These are phyloP conservation scores for Ambrosia trifida DNA, from an alignment of 129 eudicot species.

Conservation along the genomic window DNA sequence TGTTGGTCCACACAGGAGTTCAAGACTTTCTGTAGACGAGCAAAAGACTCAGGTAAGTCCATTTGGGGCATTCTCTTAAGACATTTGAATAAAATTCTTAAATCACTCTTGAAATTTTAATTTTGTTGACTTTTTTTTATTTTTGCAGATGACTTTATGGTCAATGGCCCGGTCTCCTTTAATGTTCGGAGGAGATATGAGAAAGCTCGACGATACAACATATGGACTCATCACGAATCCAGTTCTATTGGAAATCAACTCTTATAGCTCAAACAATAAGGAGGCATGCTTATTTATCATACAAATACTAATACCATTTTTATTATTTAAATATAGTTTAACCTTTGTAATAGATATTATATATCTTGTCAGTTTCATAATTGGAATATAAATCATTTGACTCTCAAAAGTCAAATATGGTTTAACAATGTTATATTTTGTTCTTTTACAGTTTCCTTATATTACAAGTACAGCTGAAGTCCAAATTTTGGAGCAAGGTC, in stretches of 20 bases:
- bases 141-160: constrained; percentile 84
- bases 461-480: constrained; percentile 28
- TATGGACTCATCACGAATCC: constrained; percentile 78
- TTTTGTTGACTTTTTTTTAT: neutral
- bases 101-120: neutral
- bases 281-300: constrained; percentile 51
- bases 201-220: constrained; percentile 65
- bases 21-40: constrained; percentile 60
- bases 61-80: neutral
- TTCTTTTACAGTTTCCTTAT: constrained; percentile 64
- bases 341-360: neutral
- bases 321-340: neutral
- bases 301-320: neutral
- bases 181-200: constrained; percentile 98
- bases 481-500: constrained; percentile 15
- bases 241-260: constrained; percentile 70
- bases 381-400: neutral
- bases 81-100: neutral
- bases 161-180: constrained; percentile 96
- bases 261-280: constrained; percentile 80
- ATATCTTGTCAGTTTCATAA: neutral
- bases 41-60: constrained; percentile 73
- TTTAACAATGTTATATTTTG: constrained; percentile 7
- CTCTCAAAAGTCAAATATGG: constrained; percentile 20
- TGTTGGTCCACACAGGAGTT: constrained; percentile 75